phyloP scores from a whole-genome alignment of 1,139 yeast genomes.

The Kodamaea derodonti region DNA sequence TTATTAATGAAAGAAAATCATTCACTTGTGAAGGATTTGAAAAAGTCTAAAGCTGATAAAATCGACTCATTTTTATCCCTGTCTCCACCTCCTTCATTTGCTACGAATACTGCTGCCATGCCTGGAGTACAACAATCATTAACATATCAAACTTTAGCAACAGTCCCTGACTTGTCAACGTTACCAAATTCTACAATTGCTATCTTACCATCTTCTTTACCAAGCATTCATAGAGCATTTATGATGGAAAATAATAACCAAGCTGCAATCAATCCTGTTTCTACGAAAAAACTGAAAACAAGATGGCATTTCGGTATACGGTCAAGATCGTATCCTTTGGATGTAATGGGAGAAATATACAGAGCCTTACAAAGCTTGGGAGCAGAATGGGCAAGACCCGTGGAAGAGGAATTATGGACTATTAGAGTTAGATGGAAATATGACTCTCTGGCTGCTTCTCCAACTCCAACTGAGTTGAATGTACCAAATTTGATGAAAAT shows the following conservation, averaged over 20 bases:
- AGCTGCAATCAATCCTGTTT: conserved; percentile 66
- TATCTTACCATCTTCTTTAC: conserved; percentile 87
- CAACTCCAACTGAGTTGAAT: conserved; percentile 20
- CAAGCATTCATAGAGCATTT: conserved; percentile 90
- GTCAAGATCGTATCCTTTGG: conserved; percentile 92
- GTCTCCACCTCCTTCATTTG: conserved; percentile 43
- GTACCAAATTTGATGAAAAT: conserved; percentile 87
- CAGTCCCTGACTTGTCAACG: conserved; percentile 48
- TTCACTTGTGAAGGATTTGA: conserved; percentile 60
- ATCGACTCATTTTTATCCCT: conserved; percentile 50
- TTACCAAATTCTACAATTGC: conserved; percentile 73
- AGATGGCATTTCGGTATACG: conserved; percentile 99
- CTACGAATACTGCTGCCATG: conserved; percentile 24
- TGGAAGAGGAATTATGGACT: conserved; percentile 94
- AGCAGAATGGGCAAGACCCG: conserved; percentile 96
- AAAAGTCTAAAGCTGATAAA: conserved; percentile 48
- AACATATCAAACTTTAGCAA: conserved; percentile 48
- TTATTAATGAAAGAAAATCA: conserved; percentile 83
- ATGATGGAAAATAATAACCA: conserved; percentile 61
- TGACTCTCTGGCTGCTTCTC: conserved; percentile 30
- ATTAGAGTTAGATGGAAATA: conserved; percentile 95
- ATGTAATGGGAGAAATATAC: conserved; percentile 98
- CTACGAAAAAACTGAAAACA: conserved; percentile 82
- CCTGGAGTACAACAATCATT: conserved; percentile 48
- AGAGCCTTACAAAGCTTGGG: conserved; percentile 90